Base-by-base conservation (phyloP, 1,284 basidiomycete genomes). In the Porogramme epimiltina region DNA sequence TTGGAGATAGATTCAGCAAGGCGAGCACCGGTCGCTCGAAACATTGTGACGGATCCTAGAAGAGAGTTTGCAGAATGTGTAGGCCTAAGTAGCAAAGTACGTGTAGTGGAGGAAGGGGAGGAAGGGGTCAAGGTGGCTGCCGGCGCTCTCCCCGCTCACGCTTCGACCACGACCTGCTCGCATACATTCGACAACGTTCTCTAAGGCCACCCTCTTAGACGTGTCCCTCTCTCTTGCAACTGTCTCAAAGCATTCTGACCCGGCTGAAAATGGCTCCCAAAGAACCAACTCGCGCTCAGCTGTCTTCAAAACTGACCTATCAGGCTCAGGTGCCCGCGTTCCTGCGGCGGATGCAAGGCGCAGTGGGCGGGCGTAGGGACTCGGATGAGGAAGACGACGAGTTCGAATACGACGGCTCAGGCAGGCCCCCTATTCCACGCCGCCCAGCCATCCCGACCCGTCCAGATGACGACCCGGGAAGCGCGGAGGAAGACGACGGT, bases 401-500 rank as follows among this genome's bases (percentile, higher is more conserved):
- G 45, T 66, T 60, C 54, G 78, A 78, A 52, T 71, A 85, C 55
- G 81, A 82, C 48, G 80, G 79, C 24, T 83, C 80, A 11, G 87
- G 87, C 3, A 75, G 89, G 42, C 84, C 82, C 31, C 86, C 87
- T 11, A 90, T 90, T 43, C 89, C 86, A n/a, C 75, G 77, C 57
- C 81, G 87, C 24, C 87, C 87, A 38, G 69, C 82, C n/a, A 87
- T 89, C 22, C 86, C 87, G 19, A 76, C 84, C 60, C 78, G 89
- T 28, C 86, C 85, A 0, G 81, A 77, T 23, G 83, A 85, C 54
- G 83, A 92, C 59, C 84, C 82, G 38, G 88, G 88, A 40, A 89
- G 85, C 62, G 84, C 77, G 19, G 84, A 84, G 54, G 92, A 92
- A 51, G 89, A 92, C 45, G 80, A 78, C 18, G 82, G 69, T 0